These are phyloP conservation scores for Cyclostephanos tholiformis DNA, from an alignment of 108 stramenopile genomes.

Conservation along the genomic window DNA sequence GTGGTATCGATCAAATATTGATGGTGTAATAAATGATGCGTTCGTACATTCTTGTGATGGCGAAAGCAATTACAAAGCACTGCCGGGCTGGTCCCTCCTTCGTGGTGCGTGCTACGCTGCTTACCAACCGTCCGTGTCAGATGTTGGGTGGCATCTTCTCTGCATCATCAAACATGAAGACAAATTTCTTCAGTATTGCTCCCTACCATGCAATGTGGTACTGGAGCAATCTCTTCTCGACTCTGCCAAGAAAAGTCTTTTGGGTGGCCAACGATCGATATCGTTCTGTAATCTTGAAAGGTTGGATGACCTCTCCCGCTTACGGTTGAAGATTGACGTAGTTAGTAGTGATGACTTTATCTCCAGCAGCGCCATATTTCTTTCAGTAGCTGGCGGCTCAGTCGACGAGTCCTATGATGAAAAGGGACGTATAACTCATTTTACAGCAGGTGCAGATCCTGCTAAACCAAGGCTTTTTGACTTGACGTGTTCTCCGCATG, in stretches of 20 bases:
- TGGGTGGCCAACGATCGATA: constrained; percentile 41
- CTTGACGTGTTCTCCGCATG: constrained; percentile 33
- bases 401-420: constrained; percentile 30
- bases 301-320: constrained; percentile 35
- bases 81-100: constrained; percentile 48
- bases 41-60: constrained; percentile 10
- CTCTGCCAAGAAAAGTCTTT: constrained; percentile 55
- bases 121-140: constrained; percentile 67
- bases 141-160: constrained; percentile 57
- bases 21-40: neutral
- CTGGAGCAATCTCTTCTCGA: constrained; percentile 59
- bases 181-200: constrained; percentile 10
- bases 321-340: constrained; percentile 38
- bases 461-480: constrained; percentile 42
- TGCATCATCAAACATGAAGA: constrained; percentile 51
- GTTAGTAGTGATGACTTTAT: constrained; percentile 16
- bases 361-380: constrained; percentile 14
- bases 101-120: constrained; percentile 58
- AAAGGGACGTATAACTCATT: constrained; percentile 9
- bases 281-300: constrained; percentile 59
- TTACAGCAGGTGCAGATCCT: constrained; percentile 33
- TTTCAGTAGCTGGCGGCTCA: constrained; percentile 22
- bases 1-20: constrained; percentile 61
- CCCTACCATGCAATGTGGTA: constrained; percentile 32
- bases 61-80: constrained; percentile 4